Conservation (phyloP, 306 rosid species). For the Sphenostylis stenocarpa region DNA sequence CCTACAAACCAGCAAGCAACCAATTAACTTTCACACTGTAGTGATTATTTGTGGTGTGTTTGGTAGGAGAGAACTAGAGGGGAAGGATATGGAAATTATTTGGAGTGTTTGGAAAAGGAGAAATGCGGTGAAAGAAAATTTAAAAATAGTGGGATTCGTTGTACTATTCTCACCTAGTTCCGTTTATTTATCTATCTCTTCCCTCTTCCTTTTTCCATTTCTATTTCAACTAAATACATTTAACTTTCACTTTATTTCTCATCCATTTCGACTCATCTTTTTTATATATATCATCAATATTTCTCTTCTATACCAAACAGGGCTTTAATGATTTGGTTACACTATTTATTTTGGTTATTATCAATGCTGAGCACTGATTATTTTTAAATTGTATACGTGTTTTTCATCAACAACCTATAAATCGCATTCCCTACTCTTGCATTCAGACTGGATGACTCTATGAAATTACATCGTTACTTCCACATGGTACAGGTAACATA, state of each 20-base stretch:
- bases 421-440: background rate
- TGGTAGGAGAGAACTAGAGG: background rate
- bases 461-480: no score
- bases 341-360: background rate
- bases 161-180: background rate
- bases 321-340: background rate
- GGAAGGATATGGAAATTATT: background rate
- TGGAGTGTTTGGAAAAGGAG: background rate
- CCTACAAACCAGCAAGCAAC: constrained; percentile 51
- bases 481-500: no score
- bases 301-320: no score
- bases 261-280: no score
- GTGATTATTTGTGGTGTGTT: background rate
- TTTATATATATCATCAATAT: no score
- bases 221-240: no score
- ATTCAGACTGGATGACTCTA: no score
- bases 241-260: no score
- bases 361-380: background rate
- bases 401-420: constrained; percentile 8
- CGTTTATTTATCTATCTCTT: background rate
- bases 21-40: constrained; percentile 13
- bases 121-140: no score
- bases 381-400: constrained; percentile 17
- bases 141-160: background rate
- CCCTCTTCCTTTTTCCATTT: background rate